These are phyloP conservation scores for Pezicula carpinea DNA, from an alignment of 2,329 filamentous ascomycete species.

Conservation along the genomic window DNA sequence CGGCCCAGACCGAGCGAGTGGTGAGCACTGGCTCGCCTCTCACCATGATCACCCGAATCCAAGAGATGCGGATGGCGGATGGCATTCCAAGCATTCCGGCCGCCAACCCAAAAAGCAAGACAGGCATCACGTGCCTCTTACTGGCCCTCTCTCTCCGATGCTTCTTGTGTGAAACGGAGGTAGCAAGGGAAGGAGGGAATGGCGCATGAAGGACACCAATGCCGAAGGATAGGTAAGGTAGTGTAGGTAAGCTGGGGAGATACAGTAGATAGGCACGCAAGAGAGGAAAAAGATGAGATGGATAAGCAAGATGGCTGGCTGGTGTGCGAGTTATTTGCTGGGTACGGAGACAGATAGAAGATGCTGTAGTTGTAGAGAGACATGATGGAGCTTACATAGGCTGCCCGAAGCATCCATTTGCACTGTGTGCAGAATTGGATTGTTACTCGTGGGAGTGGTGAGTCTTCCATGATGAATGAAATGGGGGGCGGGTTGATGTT, in stretches of 20 bases:
- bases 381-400: conserved; percentile 59
- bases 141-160: neutral
- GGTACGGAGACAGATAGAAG: neutral
- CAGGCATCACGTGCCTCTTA: neutral
- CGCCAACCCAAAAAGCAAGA: neutral
- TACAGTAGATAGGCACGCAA: conserved; percentile 1
- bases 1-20: too few species aligned
- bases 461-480: neutral
- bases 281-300: neutral
- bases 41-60: too few species aligned
- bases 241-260: conserved; percentile 1
- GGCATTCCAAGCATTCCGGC: neutral
- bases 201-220: too few species aligned
- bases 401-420: conserved; percentile 83
- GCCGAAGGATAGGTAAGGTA: neutral
- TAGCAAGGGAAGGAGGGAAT: conserved; percentile 1
- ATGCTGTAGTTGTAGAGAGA: neutral
- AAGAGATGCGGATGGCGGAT: neutral
- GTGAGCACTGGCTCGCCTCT: too few species aligned
- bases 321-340: too few species aligned
- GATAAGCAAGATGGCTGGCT: neutral
- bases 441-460: conserved; percentile 66
- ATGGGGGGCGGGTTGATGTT: neutral
- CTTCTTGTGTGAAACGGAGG: neutral
- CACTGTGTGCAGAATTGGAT: conserved; percentile 94